Evolutionary conservation across 768 basidiomycete species (phyloP).

Genomic region (Fomitopsis pulvina): DNA sequence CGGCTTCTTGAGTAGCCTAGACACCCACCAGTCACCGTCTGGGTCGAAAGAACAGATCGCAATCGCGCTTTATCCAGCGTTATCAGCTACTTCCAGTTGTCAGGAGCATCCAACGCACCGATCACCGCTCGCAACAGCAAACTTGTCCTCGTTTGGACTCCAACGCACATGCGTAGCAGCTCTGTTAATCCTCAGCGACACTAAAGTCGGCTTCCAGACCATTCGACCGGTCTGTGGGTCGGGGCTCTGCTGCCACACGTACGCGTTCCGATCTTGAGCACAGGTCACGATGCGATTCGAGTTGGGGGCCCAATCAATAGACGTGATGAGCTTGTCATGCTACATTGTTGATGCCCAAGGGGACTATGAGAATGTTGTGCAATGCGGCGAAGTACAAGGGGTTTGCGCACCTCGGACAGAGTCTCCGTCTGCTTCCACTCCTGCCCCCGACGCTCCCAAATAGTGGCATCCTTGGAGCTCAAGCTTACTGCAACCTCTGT

Average conservation of each 20-base stretch:
- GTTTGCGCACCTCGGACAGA: constrained; percentile 67
- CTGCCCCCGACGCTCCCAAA: constrained; percentile 59
- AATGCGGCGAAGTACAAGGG: not conserved
- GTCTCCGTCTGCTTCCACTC: constrained; percentile 72
- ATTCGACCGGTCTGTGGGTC: constrained; percentile 66
- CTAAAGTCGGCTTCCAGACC: constrained; percentile 95
- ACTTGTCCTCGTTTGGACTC: constrained; percentile 98
- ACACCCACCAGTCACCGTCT: constrained; percentile 99
- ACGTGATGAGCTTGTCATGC: constrained; percentile 98
- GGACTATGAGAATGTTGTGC: not conserved
- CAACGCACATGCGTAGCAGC: constrained; percentile 94
- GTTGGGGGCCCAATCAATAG: constrained; percentile 96
- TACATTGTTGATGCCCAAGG: constrained; percentile 25
- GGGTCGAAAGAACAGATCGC: constrained; percentile 95
- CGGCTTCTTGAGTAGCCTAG: constrained; percentile 95
- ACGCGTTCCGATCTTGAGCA: constrained; percentile 98
- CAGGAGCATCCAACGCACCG: constrained; percentile 43
- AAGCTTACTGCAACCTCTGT: constrained; percentile 88
- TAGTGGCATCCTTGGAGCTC: constrained; percentile 84
- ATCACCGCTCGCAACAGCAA: constrained; percentile 96
- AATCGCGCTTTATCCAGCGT: constrained; percentile 56
- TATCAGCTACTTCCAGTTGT: not conserved
- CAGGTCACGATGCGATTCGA: constrained; percentile 98
- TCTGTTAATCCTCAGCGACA: constrained; percentile 88
- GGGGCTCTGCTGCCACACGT: constrained; percentile 88